Evolutionary conservation across 371 early-diverging fungal species (phyloP).

Genomic region (Mucor ambiguus): DNA sequence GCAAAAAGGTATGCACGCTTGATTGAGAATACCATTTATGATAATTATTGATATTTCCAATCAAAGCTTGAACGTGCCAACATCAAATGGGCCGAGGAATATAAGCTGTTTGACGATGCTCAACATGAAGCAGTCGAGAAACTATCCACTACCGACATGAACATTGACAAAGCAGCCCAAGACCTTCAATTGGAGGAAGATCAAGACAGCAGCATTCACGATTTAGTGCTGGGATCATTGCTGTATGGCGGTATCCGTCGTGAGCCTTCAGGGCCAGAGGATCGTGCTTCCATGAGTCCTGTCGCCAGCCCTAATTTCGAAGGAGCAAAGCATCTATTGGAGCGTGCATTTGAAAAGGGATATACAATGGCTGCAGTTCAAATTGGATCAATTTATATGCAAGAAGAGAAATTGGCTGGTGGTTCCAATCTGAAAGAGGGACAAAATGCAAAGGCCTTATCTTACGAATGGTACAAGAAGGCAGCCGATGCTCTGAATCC

Average conservation of each 20-base stretch:
- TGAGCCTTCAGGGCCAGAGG: slow-evolving; percentile 40
- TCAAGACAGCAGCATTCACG: slow-evolving; percentile 41
- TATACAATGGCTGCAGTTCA: slow-evolving; percentile 67
- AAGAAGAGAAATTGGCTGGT: slow-evolving; percentile 55
- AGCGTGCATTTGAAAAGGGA: slow-evolving; percentile 54
- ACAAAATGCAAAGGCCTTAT: slow-evolving; percentile 52
- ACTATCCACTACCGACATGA: slow-evolving; percentile 54
- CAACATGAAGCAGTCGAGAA: slow-evolving; percentile 60
- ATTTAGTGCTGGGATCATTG: slow-evolving; percentile 55
- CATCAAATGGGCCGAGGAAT: slow-evolving; percentile 48
- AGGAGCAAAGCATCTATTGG: slow-evolving; percentile 55
- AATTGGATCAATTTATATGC: slow-evolving; percentile 58
- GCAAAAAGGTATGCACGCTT: slow-evolving; percentile 45
- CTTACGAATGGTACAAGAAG: slow-evolving; percentile 54
- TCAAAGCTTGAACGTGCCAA: slow-evolving; percentile 53
- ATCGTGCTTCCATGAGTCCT: slow-evolving; percentile 51
- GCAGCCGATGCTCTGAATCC: slow-evolving; percentile 60
- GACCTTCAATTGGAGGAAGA: slow-evolving; percentile 40
- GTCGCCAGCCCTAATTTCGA: slow-evolving; percentile 61
- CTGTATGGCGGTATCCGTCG: slow-evolving; percentile 59
- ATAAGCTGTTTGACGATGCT: slow-evolving; percentile 46
- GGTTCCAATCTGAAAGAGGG: slow-evolving; percentile 56
- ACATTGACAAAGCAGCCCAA: slow-evolving; percentile 54
- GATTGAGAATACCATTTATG: background rate
- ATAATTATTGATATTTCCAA: background rate